Base-by-base conservation (phyloP, 2,329 filamentous ascomycete genomes). In the Exophiala bonariae region DNA sequence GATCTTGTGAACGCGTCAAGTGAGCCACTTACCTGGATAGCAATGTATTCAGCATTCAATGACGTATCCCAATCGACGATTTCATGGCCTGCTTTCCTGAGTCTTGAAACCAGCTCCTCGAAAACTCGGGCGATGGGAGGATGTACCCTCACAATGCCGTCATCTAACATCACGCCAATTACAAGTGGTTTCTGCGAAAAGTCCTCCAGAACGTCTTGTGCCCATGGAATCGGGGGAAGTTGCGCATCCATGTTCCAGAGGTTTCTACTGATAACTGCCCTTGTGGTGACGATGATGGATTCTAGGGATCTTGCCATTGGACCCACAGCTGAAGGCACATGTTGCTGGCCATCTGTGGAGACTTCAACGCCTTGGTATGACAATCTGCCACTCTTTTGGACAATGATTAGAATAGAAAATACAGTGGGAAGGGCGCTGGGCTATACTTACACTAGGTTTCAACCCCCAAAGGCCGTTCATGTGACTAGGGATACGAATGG, bases 331-430 rank as follows among this genome's bases (percentile, higher is more conserved):
- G 80, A 84, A 2, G 80, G 80, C 0, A 83, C 76, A 60, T 84
- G 80, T 47, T 83, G 18, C 30, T 41, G 37, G 3, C 37, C 37
- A n/a, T 41, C 37, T 40, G 78, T 82, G 0, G 80, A 82, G 0
- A 84, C 81, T 0, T 78, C 71, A 0, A 81, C 78, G 0, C 79
- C 80, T 9, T 71, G 59, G 41, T 84, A 85, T 0, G 82, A 79
- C 1, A 83, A 59, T 4, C 81, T 73, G 2, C 71, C 68, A 53
- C 76, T 82, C 79, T 82, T n/a, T n/a, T n/a, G n/a, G 26, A 33
- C 23, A 40, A 9, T 19, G n/a, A 33, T 22, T 22, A n/a, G 31
- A n/a, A 42, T 72, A 50, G 72, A 73, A 50, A n/a, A n/a, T n/a
- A n/a, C n/a, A n/a, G n/a, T n/a, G n/a, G n/a, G n/a, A n/a, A n/a